Percentiles rank a stretch among this genome's conserved stretches.
phyloP scores from a whole-genome alignment of 2,329 filamentous ascomycete species.

The Xenosphaeropsis pyriputrescens region DNA sequence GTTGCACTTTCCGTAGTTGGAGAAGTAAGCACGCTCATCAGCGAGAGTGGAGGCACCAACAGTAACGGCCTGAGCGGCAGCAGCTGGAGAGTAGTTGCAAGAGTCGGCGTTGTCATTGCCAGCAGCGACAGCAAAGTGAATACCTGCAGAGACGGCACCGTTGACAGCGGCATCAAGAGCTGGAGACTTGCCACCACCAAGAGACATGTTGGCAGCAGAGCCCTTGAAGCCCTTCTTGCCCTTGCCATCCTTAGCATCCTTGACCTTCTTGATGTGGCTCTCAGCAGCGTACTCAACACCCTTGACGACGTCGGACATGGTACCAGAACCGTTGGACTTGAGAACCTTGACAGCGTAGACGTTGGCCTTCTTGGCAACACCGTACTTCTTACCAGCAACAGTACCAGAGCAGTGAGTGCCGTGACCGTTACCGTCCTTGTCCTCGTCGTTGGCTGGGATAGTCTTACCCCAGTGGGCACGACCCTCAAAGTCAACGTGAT shows the following conservation, averaged over 20 bases:
- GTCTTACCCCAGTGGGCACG: conserved; percentile 96
- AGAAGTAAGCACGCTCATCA: conserved; percentile 98
- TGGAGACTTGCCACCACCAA: conserved; percentile 91
- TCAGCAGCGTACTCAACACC: conserved; percentile 91
- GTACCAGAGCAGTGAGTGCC: conserved; percentile 99
- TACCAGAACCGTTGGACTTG: conserved; percentile 89
- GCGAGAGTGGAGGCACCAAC: conserved; percentile 88
- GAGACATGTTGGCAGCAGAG: conserved; percentile 97
- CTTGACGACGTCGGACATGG: conserved; percentile 98
- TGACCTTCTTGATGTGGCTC: conserved; percentile 60
- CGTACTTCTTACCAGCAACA: conserved; percentile 95
- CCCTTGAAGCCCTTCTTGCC: conserved; percentile 95
- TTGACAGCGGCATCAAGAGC: conserved; percentile 88
- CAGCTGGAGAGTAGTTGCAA: conserved; percentile 97
- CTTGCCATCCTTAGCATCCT: conserved; percentile 72
- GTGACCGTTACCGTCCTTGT: conserved; percentile 93
- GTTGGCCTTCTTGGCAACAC: conserved; percentile 97
- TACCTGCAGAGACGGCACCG: conserved; percentile 77
- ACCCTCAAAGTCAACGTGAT: conserved; percentile 95
- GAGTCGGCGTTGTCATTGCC: conserved; percentile 98
- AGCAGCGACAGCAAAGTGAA: conserved; percentile 96
- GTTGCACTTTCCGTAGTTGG: conserved; percentile 99
- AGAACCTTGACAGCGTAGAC: conserved; percentile 98
- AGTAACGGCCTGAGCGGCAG: conserved; percentile 81
- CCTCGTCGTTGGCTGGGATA: conserved; percentile 70